Percentiles rank a stretch among this genome's conserved stretches.
phyloP scores from a whole-genome alignment of 2,329 filamentous ascomycete species.

The Ophiosphaerella herpotricha region DNA sequence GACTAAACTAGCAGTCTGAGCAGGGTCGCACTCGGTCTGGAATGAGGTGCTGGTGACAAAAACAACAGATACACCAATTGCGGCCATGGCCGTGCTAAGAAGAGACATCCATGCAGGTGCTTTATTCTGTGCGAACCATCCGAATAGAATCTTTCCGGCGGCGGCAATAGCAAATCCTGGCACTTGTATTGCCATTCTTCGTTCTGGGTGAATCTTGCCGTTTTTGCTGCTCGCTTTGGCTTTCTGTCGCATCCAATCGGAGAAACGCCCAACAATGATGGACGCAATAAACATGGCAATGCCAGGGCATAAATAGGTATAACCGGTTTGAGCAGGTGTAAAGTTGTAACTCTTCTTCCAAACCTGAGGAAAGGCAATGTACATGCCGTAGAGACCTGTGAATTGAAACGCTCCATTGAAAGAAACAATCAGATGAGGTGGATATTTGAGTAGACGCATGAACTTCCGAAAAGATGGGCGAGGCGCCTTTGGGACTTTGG shows the following conservation, averaged over 20 bases:
- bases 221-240: slow-evolving; percentile 26
- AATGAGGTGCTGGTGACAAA: slow-evolving; percentile 51
- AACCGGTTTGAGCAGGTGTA: slow-evolving; percentile 42
- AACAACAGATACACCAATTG: slow-evolving; percentile 46
- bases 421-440: slow-evolving; percentile 36
- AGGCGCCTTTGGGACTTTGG: slow-evolving; percentile 26
- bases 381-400: slow-evolving; percentile 33
- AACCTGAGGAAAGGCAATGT: slow-evolving; percentile 30
- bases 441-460: slow-evolving; percentile 31
- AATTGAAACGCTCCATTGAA: slow-evolving; percentile 35
- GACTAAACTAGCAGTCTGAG: slow-evolving; percentile 49
- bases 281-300: slow-evolving; percentile 44
- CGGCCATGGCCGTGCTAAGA: slow-evolving; percentile 37
- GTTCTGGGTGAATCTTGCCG: slow-evolving; percentile 44
- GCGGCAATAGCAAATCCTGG: slow-evolving; percentile 47
- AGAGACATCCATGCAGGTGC: slow-evolving; percentile 24
- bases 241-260: slow-evolving; percentile 44
- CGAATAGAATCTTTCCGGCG: slow-evolving; percentile 48
- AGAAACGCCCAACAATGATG: slow-evolving; percentile 45
- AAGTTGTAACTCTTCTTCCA: slow-evolving; percentile 38
- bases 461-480: slow-evolving; percentile 28
- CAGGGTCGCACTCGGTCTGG: slow-evolving; percentile 48
- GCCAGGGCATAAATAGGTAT: slow-evolving; percentile 44
- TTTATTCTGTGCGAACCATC: slow-evolving; percentile 45
- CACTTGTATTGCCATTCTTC: slow-evolving; percentile 48